These are phyloP conservation scores for Aspergillus ruber DNA, from an alignment of 2,329 filamentous ascomycete species.

Conservation along the genomic window DNA sequence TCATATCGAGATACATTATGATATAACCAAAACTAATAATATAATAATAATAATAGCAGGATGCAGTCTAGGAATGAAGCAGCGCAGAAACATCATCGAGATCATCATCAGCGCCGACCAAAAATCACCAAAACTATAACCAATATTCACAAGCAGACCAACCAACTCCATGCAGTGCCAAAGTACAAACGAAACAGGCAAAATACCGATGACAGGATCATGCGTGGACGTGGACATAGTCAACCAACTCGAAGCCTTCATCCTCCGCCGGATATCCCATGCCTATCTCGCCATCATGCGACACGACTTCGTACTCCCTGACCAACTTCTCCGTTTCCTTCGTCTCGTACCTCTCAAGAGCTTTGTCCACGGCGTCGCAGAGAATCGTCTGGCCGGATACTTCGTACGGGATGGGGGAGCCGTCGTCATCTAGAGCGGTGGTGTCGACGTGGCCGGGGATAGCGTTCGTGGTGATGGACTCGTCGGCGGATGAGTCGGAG, in stretches of 20 bases:
- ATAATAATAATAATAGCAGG: background rate
- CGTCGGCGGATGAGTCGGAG: slow-evolving; percentile 28
- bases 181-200: background rate
- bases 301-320: slow-evolving; percentile 54
- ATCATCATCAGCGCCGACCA: background rate
- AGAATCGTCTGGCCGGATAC: slow-evolving; percentile 52
- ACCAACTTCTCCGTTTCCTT: slow-evolving; percentile 56
- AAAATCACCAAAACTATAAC: background rate
- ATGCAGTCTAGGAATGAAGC: background rate
- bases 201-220: background rate
- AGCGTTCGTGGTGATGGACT: slow-evolving; percentile 29
- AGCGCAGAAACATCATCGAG: background rate
- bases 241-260: slow-evolving; percentile 37
- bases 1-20: background rate
- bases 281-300: slow-evolving; percentile 30
- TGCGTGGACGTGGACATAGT: slow-evolving; percentile 23
- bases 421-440: slow-evolving; percentile 41
- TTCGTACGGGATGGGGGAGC: slow-evolving; percentile 50
- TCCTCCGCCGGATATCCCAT: slow-evolving; percentile 25
- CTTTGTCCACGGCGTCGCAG: slow-evolving; percentile 50
- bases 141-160: background rate
- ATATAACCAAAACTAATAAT: background rate
- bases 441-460: slow-evolving; percentile 41
- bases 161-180: background rate
- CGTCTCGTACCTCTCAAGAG: slow-evolving; percentile 54